Evolutionary conservation across 1,139 yeast species (phyloP).

Genomic region (Kluyveromyces sp.): DNA sequence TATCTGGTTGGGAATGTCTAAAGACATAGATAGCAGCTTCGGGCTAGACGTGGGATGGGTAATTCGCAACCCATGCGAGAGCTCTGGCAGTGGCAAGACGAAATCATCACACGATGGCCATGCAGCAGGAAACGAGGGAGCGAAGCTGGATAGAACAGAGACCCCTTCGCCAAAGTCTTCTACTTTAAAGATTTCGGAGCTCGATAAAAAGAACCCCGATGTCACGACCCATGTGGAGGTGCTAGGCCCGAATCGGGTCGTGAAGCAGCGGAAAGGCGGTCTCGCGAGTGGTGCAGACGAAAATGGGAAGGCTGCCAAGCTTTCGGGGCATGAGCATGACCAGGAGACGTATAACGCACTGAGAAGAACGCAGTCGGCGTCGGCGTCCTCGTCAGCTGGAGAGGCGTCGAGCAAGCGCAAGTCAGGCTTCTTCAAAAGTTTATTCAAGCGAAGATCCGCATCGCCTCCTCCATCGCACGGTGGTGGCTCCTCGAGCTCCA

Average conservation of each 20-base stretch:
- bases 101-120: neutral
- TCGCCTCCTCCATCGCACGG: neutral
- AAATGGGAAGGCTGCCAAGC: too few species aligned
- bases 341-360: neutral
- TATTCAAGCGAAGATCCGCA: constrained; percentile 1
- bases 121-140: neutral
- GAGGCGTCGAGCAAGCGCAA: constrained; percentile 2
- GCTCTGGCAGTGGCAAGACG: neutral
- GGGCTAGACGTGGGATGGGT: constrained; percentile 6
- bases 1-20: neutral
- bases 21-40: neutral
- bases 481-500: too few species aligned
- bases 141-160: neutral
- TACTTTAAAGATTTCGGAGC: neutral
- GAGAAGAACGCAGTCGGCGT: constrained; percentile 4
- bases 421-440: constrained; percentile 5
- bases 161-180: constrained; percentile 6
- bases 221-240: constrained; percentile 5
- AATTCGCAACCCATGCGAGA: neutral
- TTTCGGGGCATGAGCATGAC: too few species aligned
- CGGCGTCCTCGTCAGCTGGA: constrained; percentile 2
- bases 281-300: neutral
- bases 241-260: constrained; percentile 5
- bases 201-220: constrained; percentile 4
- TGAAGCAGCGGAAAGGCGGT: neutral